Evolutionary conservation across 768 basidiomycete genomes (phyloP).

Genomic region (Leccinum obscurum): DNA sequence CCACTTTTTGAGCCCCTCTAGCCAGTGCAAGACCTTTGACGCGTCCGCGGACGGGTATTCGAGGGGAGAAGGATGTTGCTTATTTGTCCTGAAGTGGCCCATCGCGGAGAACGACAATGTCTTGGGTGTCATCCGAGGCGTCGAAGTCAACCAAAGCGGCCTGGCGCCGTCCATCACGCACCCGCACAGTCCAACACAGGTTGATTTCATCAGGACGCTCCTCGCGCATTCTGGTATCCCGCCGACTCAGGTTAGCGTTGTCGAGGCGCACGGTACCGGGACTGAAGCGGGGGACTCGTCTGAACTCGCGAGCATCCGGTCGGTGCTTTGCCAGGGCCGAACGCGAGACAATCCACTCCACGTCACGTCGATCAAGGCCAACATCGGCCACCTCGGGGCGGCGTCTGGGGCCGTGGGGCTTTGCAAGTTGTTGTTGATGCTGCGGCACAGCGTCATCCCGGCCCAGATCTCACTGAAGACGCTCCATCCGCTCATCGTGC

Average conservation of each 20-base stretch:
- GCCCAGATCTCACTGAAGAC: constrained; percentile 55
- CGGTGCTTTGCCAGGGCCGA: constrained; percentile 48
- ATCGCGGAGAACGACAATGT: constrained; percentile 65
- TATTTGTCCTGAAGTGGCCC: constrained; percentile 73
- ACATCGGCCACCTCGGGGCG: constrained; percentile 75
- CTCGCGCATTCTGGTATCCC: constrained; percentile 46
- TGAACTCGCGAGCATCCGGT: constrained; percentile 64
- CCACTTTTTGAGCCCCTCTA: constrained; percentile 65
- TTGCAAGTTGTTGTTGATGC: constrained; percentile 71
- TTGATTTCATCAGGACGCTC: constrained; percentile 50
- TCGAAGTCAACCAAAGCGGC: constrained; percentile 74
- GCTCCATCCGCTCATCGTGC: constrained; percentile 57
- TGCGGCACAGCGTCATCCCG: constrained; percentile 57
- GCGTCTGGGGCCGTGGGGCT: constrained; percentile 73
- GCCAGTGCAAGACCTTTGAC: constrained; percentile 72
- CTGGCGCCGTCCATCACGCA: constrained; percentile 68
- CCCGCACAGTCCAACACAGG: constrained; percentile 65
- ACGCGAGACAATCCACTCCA: constrained; percentile 52
- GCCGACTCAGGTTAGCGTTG: constrained; percentile 51
- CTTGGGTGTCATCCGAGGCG: constrained; percentile 64
- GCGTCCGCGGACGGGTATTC: constrained; percentile 73
- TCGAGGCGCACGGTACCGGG: constrained; percentile 77
- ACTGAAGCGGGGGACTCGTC: constrained; percentile 69
- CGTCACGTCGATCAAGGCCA: constrained; percentile 69
- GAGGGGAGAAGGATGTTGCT: constrained; percentile 66